A percentile compares a stretch with the other conserved stretches of the same genome.
Conservation (phyloP, 2,329 filamentous ascomycete species). For the Aspergillus fumigatus region DNA sequence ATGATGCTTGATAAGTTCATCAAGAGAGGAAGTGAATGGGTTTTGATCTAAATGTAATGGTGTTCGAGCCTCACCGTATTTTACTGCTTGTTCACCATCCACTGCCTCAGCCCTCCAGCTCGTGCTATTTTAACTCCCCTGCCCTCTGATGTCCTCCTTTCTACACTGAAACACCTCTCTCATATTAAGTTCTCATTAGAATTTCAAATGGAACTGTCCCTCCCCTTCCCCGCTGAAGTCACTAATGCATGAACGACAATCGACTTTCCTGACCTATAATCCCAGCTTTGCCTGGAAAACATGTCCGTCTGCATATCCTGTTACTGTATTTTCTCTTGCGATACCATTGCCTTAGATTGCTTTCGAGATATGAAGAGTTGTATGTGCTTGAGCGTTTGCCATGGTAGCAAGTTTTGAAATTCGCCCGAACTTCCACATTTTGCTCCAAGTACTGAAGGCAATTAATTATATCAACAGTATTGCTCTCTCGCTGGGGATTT, state of each 20-base stretch:
- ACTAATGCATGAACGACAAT: not conserved
- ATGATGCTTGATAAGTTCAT: conserved; percentile 93
- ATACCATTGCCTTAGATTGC: not conserved
- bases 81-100: not conserved
- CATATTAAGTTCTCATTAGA: not conserved
- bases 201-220: not conserved
- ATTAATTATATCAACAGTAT: not conserved
- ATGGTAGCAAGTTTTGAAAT: not conserved
- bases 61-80: not conserved
- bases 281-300: not conserved
- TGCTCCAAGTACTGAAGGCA: not conserved
- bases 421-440: not conserved
- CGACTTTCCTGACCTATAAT: not conserved
- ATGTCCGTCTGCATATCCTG: not conserved
- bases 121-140: not conserved
- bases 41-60: conserved; percentile 48
- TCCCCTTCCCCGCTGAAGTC: too few relatives aligned
- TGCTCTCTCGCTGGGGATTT: not conserved
- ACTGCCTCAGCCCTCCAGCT: not conserved
- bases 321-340: not conserved
- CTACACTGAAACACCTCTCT: not conserved
- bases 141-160: not conserved
- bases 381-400: not conserved
- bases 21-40: conserved; percentile 95
- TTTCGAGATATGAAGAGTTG: not conserved